These are phyloP conservation scores for Rhodotorula sp. DNA, from an alignment of 1,284 basidiomycete species.

Conservation along the genomic window DNA sequence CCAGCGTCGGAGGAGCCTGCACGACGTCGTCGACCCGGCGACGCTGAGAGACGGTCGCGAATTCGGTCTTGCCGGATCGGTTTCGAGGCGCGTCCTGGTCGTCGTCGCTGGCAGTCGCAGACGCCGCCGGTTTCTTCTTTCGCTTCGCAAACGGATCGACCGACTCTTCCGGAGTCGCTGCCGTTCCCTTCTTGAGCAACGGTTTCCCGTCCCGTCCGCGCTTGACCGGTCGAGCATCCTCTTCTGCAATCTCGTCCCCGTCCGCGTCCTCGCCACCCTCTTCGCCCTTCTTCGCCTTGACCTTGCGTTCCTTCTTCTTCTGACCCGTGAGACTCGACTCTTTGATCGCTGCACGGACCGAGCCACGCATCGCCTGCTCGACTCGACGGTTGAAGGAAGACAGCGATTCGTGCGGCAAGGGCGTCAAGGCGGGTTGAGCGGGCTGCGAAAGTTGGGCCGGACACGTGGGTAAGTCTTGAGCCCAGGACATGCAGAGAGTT, in stretches of 20 bases:
- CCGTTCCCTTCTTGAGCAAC: constrained; percentile 11
- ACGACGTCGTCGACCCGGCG: constrained; percentile 29
- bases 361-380: constrained; percentile 33
- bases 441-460: background rate
- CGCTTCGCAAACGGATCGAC: constrained; percentile 33
- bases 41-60: constrained; percentile 13
- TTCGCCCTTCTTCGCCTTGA: constrained; percentile 18
- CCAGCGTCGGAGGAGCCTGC: constrained; percentile 31
- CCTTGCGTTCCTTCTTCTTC: constrained; percentile 32
- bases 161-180: constrained; percentile 32
- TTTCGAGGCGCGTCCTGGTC: background rate
- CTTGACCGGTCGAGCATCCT: constrained; percentile 3
- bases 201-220: constrained; percentile 10
- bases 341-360: constrained; percentile 32
- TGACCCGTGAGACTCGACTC: constrained; percentile 20
- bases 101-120: background rate
- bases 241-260: constrained; percentile 2
- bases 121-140: background rate
- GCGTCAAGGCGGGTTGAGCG: constrained; percentile 12
- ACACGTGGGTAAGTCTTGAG: background rate
- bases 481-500: background rate
- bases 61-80: constrained; percentile 31
- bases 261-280: constrained; percentile 7
- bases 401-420: constrained; percentile 39
- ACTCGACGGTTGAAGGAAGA: constrained; percentile 38